phyloP scores from a whole-genome alignment of 2,329 filamentous ascomycete genomes.

The Xylaria sp. region DNA sequence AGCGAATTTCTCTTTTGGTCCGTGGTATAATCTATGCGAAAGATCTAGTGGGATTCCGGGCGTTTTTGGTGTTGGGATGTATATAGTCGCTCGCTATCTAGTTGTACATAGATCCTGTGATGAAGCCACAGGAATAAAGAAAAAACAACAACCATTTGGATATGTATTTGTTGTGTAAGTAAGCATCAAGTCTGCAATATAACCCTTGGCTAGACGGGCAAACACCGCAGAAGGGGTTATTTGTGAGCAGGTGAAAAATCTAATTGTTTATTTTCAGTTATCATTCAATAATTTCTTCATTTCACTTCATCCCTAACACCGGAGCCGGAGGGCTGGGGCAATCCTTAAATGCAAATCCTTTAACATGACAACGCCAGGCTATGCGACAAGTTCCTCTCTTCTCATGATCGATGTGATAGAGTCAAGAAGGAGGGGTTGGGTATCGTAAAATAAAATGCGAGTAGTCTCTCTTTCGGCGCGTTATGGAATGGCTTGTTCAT shows the following conservation, averaged over 20 bases:
- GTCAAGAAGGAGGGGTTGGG: constrained; percentile 7
- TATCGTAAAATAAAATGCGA: constrained; percentile 12
- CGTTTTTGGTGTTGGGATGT: constrained; percentile 1
- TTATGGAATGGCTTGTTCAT: not conserved
- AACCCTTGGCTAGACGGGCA: not conserved
- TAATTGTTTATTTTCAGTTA: not conserved
- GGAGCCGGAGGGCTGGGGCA: not conserved
- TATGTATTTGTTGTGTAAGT: not conserved
- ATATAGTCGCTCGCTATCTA: constrained; percentile 23
- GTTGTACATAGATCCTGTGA: constrained; percentile 10
- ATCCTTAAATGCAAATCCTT: constrained; percentile 3
- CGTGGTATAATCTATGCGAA: not conserved
- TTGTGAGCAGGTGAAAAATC: not conserved
- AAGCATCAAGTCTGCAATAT: not conserved
- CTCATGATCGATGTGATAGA: not conserved
- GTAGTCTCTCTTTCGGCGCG: not conserved
- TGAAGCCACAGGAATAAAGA: not conserved
- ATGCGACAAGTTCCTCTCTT: constrained; percentile 22
- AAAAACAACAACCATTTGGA: not conserved
- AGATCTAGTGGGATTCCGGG: constrained; percentile 3
- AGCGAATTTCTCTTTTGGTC: not conserved
- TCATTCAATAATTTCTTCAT: not conserved
- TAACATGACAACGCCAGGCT: constrained; percentile 24
- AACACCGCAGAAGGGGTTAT: not conserved
- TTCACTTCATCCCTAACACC: constrained; percentile 3